phyloP scores from a whole-genome alignment of 495 filamentous ascomycete species.

The Lasiosphaeria miniovina region DNA sequence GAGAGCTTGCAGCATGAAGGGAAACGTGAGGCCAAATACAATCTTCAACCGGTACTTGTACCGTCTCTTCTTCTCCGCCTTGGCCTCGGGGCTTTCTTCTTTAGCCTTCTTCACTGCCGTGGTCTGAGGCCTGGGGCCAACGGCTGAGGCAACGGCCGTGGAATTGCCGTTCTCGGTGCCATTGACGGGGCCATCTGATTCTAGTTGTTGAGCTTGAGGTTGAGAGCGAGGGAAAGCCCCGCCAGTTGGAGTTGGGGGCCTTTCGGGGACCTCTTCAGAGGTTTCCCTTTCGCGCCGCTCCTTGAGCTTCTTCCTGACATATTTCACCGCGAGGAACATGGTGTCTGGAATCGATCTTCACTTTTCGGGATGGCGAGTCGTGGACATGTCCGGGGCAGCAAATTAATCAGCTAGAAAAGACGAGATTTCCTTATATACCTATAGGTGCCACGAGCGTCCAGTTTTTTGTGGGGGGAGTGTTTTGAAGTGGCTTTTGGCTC shows the following conservation, averaged over 20 bases:
- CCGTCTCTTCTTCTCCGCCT: constrained; percentile 17
- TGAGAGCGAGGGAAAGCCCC: too few species aligned
- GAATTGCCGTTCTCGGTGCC: too few species aligned
- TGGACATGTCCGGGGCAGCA: neutral
- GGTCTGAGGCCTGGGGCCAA: neutral
- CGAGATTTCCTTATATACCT: neutral
- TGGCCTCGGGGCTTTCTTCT: constrained; percentile 10
- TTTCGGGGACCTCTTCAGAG: neutral
- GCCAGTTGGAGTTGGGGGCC: too few species aligned
- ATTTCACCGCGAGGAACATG: constrained; percentile 23
- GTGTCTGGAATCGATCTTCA: neutral
- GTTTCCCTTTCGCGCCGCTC: constrained; percentile 8
- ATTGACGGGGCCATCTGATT: too few species aligned
- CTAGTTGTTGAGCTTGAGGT: too few species aligned
- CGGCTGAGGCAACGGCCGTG: neutral
- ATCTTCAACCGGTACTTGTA: constrained; percentile 51
- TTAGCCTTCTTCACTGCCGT: constrained; percentile 1
- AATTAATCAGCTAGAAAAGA: neutral
- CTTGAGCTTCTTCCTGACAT: constrained; percentile 18
- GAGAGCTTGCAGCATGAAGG: constrained; percentile 50
- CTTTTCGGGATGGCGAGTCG: neutral
- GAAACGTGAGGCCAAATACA: constrained; percentile 49
- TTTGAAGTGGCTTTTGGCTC: too few species aligned
- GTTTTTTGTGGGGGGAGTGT: too few species aligned
- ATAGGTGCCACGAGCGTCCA: too few species aligned